phyloP scores from a whole-genome alignment of 1,284 basidiomycete genomes.

The Pascua guehoae region DNA sequence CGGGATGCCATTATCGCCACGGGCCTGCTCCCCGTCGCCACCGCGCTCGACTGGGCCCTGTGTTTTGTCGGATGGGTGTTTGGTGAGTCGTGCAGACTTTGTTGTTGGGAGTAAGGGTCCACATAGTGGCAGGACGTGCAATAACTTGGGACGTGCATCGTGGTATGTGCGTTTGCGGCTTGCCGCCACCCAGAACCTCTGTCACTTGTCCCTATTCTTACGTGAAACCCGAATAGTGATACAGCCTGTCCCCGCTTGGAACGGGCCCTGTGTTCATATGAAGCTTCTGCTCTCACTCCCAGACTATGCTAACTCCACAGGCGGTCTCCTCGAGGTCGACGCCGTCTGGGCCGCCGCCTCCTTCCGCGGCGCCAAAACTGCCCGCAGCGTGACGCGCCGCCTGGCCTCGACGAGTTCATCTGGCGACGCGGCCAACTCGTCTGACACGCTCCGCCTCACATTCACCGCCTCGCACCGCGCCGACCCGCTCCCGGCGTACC shows the following conservation, averaged over 20 bases:
- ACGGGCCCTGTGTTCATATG: too few species aligned
- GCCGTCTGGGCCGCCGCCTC: conserved; percentile 19
- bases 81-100: conserved; percentile 6
- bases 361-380: conserved; percentile 19
- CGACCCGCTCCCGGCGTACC: conserved; percentile 7
- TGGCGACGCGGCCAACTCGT: background rate
- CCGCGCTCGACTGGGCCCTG: conserved; percentile 18
- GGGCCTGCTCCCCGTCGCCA: conserved; percentile 13
- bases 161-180: too few species aligned
- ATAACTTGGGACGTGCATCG: too few species aligned
- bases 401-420: conserved; percentile 7
- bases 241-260: too few species aligned
- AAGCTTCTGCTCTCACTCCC: too few species aligned
- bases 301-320: background rate
- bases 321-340: conserved; percentile 21
- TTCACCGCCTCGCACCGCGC: conserved; percentile 6
- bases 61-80: conserved; percentile 23
- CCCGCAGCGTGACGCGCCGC: conserved; percentile 17
- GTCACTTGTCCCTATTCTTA: background rate
- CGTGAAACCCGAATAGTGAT: too few species aligned
- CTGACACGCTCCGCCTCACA: conserved; percentile 1
- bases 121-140: background rate
- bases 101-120: background rate
- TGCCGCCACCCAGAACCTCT: too few species aligned
- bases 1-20: conserved; percentile 23